Percentiles rank a stretch among this genome's conserved stretches.
These are phyloP conservation scores for Cinchona pubescens DNA, from an alignment of 257 asterid species.

Conservation along the genomic window DNA sequence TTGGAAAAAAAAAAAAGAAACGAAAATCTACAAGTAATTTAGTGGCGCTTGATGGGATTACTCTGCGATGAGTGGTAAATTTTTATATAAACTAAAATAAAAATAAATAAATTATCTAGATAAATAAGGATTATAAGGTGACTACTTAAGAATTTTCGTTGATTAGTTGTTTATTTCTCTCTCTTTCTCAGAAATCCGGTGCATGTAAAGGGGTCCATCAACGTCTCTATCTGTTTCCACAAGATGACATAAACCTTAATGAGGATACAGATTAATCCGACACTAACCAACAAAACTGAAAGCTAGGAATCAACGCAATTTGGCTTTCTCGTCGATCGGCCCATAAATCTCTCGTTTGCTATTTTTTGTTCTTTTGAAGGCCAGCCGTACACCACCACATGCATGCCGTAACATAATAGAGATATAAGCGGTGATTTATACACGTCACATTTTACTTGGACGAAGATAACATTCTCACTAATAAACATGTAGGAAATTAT, in stretches of 20 bases:
- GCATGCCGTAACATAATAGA: not conserved
- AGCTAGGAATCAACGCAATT: slow-evolving; percentile 30
- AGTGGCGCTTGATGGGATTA: no score
- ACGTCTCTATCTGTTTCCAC: slow-evolving; percentile 50
- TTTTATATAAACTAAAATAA: no score
- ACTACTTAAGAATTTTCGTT: no score
- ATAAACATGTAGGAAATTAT: no score
- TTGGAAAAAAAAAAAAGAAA: no score
- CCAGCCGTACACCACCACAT: not conserved
- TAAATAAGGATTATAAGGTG: no score
- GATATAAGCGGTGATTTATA: not conserved
- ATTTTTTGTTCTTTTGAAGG: not conserved
- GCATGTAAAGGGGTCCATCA: slow-evolving; percentile 13
- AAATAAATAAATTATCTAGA: no score
- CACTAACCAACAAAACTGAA: slow-evolving; percentile 33
- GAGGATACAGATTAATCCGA: slow-evolving; percentile 33
- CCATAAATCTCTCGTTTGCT: slow-evolving; percentile 16
- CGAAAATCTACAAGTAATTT: no score
- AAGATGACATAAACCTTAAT: slow-evolving; percentile 46
- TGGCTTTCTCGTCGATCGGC: slow-evolving; percentile 36
- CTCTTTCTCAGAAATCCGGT: not conserved
- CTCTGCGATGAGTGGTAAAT: no score
- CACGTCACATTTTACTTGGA: not conserved
- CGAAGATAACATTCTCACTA: not conserved
- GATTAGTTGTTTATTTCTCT: not conserved